These are phyloP conservation scores for Zoysia matrella DNA, from an alignment of 202 grass and related monocot species.

Conservation along the genomic window DNA sequence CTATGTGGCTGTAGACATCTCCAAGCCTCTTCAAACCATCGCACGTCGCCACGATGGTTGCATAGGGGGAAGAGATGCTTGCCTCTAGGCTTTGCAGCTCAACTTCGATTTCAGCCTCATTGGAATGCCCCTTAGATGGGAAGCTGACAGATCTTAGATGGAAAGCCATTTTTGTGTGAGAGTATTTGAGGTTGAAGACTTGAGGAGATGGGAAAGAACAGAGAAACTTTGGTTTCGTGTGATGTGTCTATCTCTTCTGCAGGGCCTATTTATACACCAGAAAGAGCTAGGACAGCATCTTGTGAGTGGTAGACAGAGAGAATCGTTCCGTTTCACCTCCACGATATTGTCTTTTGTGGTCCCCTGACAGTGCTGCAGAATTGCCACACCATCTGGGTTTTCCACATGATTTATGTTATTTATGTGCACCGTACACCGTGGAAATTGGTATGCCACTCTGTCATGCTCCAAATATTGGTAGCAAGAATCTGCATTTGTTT, in stretches of 20 bases:
- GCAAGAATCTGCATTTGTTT: conserved; percentile 45
- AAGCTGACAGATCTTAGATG: conserved; percentile 61
- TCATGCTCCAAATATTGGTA: conserved; percentile 35
- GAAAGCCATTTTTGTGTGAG: conserved; percentile 46
- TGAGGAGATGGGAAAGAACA: conserved; percentile 19
- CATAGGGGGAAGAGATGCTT: conserved; percentile 30
- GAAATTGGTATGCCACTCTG: conserved; percentile 28
- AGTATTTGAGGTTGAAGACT: neutral
- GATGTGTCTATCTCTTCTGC: conserved; percentile 24
- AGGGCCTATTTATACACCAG: conserved; percentile 40
- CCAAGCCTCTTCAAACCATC: conserved; percentile 51
- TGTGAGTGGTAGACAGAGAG: conserved; percentile 22
- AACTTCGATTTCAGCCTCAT: conserved; percentile 49
- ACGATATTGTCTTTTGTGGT: conserved; percentile 38
- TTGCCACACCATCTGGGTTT: conserved; percentile 27
- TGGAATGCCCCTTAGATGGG: conserved; percentile 47
- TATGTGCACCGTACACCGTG: neutral
- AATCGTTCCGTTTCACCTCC: conserved; percentile 41
- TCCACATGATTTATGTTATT: conserved; percentile 35
- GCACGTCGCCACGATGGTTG: conserved; percentile 23
- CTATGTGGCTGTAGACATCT: conserved; percentile 52
- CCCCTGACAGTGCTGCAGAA: conserved; percentile 19
- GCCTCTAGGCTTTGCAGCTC: conserved; percentile 33
- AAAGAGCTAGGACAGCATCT: conserved; percentile 22
- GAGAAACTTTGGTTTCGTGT: conserved; percentile 27